These are phyloP conservation scores for Tolypocladium tropicale DNA, from an alignment of 2,329 filamentous ascomycete species.

Conservation along the genomic window DNA sequence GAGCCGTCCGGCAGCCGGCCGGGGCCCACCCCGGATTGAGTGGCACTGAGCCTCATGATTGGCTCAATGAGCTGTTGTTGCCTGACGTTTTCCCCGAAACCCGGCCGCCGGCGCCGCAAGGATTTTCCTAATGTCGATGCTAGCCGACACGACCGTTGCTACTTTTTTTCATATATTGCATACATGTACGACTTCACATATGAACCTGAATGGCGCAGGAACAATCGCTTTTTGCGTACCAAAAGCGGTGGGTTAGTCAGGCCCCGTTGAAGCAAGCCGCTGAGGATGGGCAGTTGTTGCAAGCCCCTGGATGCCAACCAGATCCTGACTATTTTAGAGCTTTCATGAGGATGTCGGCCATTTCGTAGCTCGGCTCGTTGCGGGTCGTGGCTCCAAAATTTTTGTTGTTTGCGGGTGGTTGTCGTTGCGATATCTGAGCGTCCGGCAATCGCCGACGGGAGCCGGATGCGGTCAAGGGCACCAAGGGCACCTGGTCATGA, in stretches of 20 bases:
- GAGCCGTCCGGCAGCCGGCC: constrained; percentile 9
- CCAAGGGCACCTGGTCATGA: not conserved
- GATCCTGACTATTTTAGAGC: too few species aligned
- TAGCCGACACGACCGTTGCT: not conserved
- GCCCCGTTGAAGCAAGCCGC: too few species aligned
- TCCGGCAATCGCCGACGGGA: not conserved
- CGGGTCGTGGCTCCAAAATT: too few species aligned
- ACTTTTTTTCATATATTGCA: not conserved
- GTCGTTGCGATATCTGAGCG: not conserved
- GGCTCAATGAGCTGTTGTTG: not conserved
- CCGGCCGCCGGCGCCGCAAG: not conserved
- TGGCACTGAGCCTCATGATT: not conserved
- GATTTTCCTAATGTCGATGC: not conserved
- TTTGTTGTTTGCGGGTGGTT: not conserved
- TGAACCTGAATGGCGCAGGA: too few species aligned
- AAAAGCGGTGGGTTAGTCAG: too few species aligned
- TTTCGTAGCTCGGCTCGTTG: not conserved
- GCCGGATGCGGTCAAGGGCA: not conserved
- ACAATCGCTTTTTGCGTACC: not conserved
- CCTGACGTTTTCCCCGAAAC: not conserved
- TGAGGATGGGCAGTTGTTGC: not conserved
- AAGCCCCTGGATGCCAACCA: not conserved
- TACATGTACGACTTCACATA: too few species aligned
- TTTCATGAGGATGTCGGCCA: not conserved
- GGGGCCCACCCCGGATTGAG: constrained; percentile 4